Percentiles rank a stretch among this genome's conserved stretches.
Conservation (phyloP, 2,329 filamentous ascomycete species). For the Diplodia intermedia region DNA sequence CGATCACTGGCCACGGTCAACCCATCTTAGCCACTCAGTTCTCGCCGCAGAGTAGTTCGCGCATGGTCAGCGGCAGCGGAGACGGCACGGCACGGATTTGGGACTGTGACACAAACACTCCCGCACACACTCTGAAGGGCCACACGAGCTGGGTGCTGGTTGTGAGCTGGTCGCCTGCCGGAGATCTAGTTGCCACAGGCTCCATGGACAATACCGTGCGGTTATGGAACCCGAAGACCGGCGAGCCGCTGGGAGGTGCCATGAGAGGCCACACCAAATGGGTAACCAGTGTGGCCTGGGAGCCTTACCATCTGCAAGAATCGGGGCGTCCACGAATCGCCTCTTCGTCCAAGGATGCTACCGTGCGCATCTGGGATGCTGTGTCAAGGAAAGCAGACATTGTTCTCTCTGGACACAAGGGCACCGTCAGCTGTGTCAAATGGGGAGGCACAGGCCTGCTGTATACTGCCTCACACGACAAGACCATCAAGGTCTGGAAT, state of each 20-base stretch:
- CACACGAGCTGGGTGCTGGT: slow-evolving; percentile 91
- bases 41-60: slow-evolving; percentile 76
- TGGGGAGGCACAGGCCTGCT: slow-evolving; percentile 84
- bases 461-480: slow-evolving; percentile 75
- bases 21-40: slow-evolving; percentile 88
- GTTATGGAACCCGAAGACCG: slow-evolving; percentile 85
- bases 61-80: slow-evolving; percentile 86
- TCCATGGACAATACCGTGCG: slow-evolving; percentile 93
- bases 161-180: slow-evolving; percentile 87
- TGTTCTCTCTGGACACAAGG: slow-evolving; percentile 86
- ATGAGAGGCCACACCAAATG: slow-evolving; percentile 89
- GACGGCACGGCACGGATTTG: slow-evolving; percentile 91
- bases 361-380: slow-evolving; percentile 85
- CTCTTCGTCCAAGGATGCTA: slow-evolving; percentile 87
- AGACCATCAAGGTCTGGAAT: slow-evolving; percentile 91
- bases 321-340: slow-evolving; percentile 78
- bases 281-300: slow-evolving; percentile 88
- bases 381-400: slow-evolving; percentile 79
- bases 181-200: slow-evolving; percentile 80
- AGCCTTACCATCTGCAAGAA: slow-evolving; percentile 85
- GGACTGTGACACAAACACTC: slow-evolving; percentile 94
- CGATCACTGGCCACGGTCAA: slow-evolving; percentile 89
- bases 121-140: slow-evolving; percentile 81
- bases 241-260: slow-evolving; percentile 72
- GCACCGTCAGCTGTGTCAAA: slow-evolving; percentile 84